A percentile compares a stretch with the other conserved stretches of the same genome.
Evolutionary conservation across 306 rosid species (phyloP).

Genomic region (Prunus davidiana): DNA sequence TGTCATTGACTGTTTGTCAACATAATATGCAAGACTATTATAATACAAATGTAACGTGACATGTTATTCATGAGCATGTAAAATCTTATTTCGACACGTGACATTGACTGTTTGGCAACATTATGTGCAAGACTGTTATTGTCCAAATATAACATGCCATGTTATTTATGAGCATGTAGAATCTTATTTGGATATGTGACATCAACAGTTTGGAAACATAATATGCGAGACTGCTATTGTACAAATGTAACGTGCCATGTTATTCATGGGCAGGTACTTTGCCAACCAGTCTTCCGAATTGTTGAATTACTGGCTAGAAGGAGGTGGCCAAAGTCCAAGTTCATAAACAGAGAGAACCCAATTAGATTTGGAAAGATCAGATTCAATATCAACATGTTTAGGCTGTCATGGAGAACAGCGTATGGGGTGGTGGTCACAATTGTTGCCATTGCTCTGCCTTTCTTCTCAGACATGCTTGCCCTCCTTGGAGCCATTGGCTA

Average conservation of each 20-base stretch:
- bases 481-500: slow-evolving; percentile 59
- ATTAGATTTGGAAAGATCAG: slow-evolving; percentile 24
- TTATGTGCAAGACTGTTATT: too few species aligned
- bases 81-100: background rate
- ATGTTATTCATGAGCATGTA: background rate
- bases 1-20: background rate
- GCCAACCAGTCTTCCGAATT: slow-evolving; percentile 40
- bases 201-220: background rate
- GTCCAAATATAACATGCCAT: background rate
- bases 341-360: slow-evolving; percentile 28
- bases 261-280: slow-evolving; percentile 28
- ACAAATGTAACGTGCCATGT: background rate
- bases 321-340: slow-evolving; percentile 47
- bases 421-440: slow-evolving; percentile 32
- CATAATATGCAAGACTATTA: too few species aligned
- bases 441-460: slow-evolving; percentile 50
- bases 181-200: background rate
- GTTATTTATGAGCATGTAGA: background rate
- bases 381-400: slow-evolving; percentile 39
- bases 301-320: slow-evolving; percentile 37
- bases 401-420: slow-evolving; percentile 52
- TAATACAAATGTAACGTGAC: background rate
- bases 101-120: background rate
- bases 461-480: slow-evolving; percentile 53
- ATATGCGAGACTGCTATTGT: too few species aligned